Evolutionary conservation across 1,284 basidiomycete genomes (phyloP), one percentile per base, ranked within the genome.

Genomic region (Hortiboletus rubellus): DNA sequence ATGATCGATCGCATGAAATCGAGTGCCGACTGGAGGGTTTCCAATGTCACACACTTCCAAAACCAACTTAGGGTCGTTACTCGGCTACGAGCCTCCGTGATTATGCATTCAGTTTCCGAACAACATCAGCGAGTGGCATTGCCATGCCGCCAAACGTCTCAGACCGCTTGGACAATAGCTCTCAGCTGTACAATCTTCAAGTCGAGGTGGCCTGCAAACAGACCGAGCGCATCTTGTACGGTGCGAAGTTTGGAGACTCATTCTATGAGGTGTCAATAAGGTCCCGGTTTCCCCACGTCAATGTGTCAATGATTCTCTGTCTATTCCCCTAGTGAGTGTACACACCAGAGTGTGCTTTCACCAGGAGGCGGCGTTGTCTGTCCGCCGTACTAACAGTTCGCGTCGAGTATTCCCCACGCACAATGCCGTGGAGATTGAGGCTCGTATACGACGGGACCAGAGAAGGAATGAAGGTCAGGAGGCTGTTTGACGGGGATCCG

Each of bases 211-310:
- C 85, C 33, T 85, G 84, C 60, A 83, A 85, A 0, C 76, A 79
- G 0, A 79, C 77, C 24, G 73, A 76, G 62, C 78, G 76, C 24
- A 80, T 85, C 54, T 63, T 85, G 37, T 86, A 84, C 55, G 85
- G 85, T 3, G 85, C 85, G 3, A 84, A 83, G 60, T 69, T 74
- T 3, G 85, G 85, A 1, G 86, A 88, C 86, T 88, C 65, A 79
- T 72, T 3, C 72, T 88, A 7, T 72, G 83, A 61, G 85, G 84
- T 1, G 86, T 27, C 27, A 27, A 27, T 27, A 27, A 87, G 67
- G 82, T 86, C 79, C 61, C 87, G 27, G 63, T 76, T 60, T 75
- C 87, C 3, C 85, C 86, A 12, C 77, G 76, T 1, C 84, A 86
- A 64, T 85, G 83, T 1, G 76, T 1, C 84, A 86, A 64, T 85